These are phyloP conservation scores for Mrakia gelida DNA, from an alignment of 768 basidiomycete species.

Conservation along the genomic window DNA sequence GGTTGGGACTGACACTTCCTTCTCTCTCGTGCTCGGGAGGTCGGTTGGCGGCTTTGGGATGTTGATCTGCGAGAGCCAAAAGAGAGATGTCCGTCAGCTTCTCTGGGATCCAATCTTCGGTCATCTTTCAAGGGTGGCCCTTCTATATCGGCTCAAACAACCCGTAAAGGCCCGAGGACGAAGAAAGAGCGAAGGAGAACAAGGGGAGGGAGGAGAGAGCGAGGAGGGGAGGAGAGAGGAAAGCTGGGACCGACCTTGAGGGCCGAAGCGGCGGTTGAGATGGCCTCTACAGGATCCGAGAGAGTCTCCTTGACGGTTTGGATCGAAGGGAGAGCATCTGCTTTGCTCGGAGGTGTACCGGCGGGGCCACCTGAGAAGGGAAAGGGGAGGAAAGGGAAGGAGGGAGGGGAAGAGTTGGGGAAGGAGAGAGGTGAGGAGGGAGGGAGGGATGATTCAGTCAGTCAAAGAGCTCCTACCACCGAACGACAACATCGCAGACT, in stretches of 20 bases:
- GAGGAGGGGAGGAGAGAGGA: not conserved
- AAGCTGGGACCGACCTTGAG: constrained; percentile 3
- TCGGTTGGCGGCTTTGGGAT: constrained; percentile 32
- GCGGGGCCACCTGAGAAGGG: constrained; percentile 9
- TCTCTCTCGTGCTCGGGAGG: constrained; percentile 29
- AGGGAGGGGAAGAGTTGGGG: not conserved
- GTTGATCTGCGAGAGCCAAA: constrained; percentile 23
- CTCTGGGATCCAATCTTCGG: not conserved
- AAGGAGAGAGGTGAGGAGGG: not conserved
- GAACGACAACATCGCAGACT: not conserved
- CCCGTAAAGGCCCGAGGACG: not conserved
- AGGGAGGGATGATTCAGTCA: not conserved
- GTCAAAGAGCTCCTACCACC: not conserved
- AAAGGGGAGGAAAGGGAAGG: too few species aligned
- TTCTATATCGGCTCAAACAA: not conserved
- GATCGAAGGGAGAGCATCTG: not conserved
- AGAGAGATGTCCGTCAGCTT: not conserved
- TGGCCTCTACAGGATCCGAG: not conserved
- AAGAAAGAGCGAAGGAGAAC: too few species aligned
- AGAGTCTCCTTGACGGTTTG: not conserved
- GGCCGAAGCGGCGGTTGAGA: not conserved
- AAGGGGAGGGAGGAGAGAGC: not conserved
- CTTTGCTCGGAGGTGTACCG: constrained; percentile 8
- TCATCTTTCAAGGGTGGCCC: not conserved
- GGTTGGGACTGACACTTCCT: constrained; percentile 22